Evolutionary conservation across 768 basidiomycete genomes (phyloP), one percentile per base, ranked within the genome.

Genomic region (Suillus subluteus): DNA sequence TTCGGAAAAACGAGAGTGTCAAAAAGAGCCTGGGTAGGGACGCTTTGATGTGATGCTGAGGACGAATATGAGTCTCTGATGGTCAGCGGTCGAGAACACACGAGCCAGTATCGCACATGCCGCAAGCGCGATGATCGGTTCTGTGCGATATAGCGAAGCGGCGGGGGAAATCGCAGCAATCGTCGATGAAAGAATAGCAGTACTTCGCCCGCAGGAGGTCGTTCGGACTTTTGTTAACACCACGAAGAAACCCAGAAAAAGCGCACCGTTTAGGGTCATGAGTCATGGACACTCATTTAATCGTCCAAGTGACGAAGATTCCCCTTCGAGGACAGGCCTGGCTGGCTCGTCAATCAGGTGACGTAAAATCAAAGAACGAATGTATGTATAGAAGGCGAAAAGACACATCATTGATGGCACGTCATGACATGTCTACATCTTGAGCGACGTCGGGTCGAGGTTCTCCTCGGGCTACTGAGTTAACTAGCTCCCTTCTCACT

Each of bases 401-500:
- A 37, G 23, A 38, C 61, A 50, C 50, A 50, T 35, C 2, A 21
- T 32, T 8, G 40, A 54, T 41, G 26, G 32, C 21, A 21, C 35
- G 52, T 77, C 67, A 88, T 67, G 81, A 79, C 90, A 91, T 91
- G 61, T 82, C 81, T 50, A 89, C 79, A 73, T 94, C 92, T 64
- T 86, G 87, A 65, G 87, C 84, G n/a, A 82, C 81, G 64, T 86
- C 87, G 15, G 82, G 79, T 70, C 91, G 82, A 35, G 92, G 88
- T 40, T 94, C 95, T 0, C 94, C 97, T 71, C 97, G 84, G 56
- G 87, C 90, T 12, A 96, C 94, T 4, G 92, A 93, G 73, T 89
- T 94, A 61, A 96, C 85, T 37, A 99, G 80, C 75, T 99, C 98
- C 69, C 98, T 80, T 73, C 98, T 86, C 64, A 98, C 90, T 79